A percentile compares a stretch with the other conserved stretches of the same genome.
Conservation (phyloP, 1,284 basidiomycete genomes). For the Cryptococcus sp. region DNA sequence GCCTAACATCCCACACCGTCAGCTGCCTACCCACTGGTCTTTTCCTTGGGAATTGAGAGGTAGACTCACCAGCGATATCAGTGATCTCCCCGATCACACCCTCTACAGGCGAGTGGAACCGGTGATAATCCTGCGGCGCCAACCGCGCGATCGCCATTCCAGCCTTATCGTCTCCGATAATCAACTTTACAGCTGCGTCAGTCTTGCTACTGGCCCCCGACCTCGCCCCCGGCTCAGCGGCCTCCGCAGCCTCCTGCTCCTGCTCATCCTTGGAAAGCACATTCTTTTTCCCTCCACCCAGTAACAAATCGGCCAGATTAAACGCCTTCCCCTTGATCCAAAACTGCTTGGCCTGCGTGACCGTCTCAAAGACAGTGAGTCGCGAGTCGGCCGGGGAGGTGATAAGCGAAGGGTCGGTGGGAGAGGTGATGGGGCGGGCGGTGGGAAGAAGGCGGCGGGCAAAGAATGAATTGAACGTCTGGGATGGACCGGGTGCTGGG, state of each 20-base stretch:
- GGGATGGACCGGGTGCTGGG: background rate
- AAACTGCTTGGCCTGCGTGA: constrained; percentile 62
- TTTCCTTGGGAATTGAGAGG: constrained; percentile 3
- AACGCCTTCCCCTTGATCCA: constrained; percentile 54
- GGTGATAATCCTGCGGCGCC: constrained; percentile 78
- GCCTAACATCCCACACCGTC: constrained; percentile 14
- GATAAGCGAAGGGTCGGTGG: constrained; percentile 57
- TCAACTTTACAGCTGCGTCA: constrained; percentile 52
- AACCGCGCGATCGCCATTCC: constrained; percentile 53
- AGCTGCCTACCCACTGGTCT: constrained; percentile 9
- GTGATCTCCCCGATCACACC: constrained; percentile 57
- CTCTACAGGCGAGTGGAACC: constrained; percentile 75
- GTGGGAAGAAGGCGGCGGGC: constrained; percentile 62
- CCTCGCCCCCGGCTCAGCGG: constrained; percentile 52
- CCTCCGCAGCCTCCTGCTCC: constrained; percentile 54
- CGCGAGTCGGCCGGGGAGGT: constrained; percentile 72
- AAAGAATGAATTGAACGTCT: constrained; percentile 79
- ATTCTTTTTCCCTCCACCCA: background rate
- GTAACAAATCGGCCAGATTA: background rate
- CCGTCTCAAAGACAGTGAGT: constrained; percentile 63
- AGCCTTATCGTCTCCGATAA: constrained; percentile 30
- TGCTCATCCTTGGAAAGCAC: background rate
- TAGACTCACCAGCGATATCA: constrained; percentile 49
- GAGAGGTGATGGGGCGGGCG: constrained; percentile 64
- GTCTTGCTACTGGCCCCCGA: constrained; percentile 19